Conservation (phyloP, 305 asterid genomes). For the Fraxinus xanthoxyloides region DNA sequence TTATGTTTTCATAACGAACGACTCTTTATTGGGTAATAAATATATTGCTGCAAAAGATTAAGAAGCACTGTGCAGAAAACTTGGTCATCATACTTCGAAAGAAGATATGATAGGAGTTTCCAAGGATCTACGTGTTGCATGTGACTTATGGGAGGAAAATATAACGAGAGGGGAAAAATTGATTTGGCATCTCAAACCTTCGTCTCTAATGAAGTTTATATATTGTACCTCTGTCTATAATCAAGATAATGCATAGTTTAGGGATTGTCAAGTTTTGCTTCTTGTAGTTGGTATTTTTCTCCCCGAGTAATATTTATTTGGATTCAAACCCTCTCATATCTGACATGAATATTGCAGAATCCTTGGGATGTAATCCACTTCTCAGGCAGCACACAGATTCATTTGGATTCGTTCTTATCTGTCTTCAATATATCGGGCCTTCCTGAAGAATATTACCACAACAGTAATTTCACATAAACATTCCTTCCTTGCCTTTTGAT, state of each 20-base stretch:
- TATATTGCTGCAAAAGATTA: not conserved
- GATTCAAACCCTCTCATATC: constrained; percentile 8
- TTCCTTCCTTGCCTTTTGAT: constrained; percentile 19
- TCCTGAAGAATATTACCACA: constrained; percentile 81
- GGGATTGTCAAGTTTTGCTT: constrained; percentile 1
- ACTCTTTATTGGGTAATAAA: not conserved
- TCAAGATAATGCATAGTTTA: not conserved
- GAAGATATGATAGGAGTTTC: not conserved
- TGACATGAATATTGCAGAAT: constrained; percentile 59
- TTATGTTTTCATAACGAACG: not conserved
- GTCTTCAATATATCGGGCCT: constrained; percentile 86
- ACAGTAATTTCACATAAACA: constrained; percentile 42
- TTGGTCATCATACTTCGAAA: not conserved
- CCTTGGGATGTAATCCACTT: constrained; percentile 93
- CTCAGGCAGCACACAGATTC: constrained; percentile 69
- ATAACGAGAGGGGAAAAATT: not conserved
- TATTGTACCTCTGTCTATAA: not conserved
- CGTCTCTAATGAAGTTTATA: not conserved
- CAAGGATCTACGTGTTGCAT: not conserved
- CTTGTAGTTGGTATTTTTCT: constrained; percentile 21
- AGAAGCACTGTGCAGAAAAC: not conserved
- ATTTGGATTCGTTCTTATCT: constrained; percentile 85
- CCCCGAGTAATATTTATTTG: constrained; percentile 6
- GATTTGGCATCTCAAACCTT: not conserved
- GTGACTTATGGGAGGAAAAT: not conserved